phyloP scores from a whole-genome alignment of 2,329 filamentous ascomycete species.

The Monosporascus sp. region DNA sequence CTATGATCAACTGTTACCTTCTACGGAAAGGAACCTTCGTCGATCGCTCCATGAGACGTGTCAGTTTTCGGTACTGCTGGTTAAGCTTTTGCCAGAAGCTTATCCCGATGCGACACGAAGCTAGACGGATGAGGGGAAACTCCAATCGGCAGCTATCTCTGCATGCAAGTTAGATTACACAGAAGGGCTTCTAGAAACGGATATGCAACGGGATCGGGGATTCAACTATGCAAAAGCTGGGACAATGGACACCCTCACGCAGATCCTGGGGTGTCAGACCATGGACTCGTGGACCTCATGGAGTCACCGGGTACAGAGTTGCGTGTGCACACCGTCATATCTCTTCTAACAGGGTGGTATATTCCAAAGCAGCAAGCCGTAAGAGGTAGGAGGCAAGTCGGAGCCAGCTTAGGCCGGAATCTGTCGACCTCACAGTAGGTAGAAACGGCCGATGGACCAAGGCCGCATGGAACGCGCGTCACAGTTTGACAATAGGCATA shows the following conservation, averaged over 20 bases:
- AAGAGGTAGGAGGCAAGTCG: background rate
- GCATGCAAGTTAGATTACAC: background rate
- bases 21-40: background rate
- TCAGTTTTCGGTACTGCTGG: background rate
- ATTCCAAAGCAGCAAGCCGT: background rate
- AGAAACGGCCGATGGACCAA: background rate
- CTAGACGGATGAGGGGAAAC: background rate
- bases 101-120: background rate
- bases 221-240: background rate
- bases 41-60: background rate
- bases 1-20: background rate
- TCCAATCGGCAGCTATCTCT: background rate
- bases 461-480: background rate
- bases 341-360: background rate
- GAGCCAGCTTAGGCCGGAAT: background rate
- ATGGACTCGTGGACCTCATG: background rate
- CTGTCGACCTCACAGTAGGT: background rate
- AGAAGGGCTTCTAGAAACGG: background rate
- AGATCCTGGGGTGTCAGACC: background rate
- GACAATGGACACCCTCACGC: background rate
- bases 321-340: background rate
- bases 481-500: background rate
- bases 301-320: background rate
- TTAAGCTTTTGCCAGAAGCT: constrained; percentile 1
- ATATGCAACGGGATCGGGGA: background rate